Evolutionary conservation across 2,329 filamentous ascomycete genomes (phyloP).

Genomic region (Diaporthe capsici): DNA sequence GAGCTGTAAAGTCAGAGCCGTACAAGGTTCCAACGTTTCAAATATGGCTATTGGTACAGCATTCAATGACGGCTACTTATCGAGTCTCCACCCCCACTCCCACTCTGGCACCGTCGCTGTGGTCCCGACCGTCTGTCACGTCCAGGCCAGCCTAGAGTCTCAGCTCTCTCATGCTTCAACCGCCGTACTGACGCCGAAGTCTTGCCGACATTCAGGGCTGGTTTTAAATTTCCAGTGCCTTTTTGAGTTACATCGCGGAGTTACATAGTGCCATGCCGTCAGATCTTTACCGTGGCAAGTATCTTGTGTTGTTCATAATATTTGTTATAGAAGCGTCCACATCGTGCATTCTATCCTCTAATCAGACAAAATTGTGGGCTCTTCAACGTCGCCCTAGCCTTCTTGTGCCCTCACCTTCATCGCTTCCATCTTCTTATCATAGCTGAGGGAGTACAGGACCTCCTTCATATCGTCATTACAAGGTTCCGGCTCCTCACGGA

Average conservation of each 20-base stretch:
- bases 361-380: background rate
- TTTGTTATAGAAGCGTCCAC: too few relatives aligned
- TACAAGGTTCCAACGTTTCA: background rate
- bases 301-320: too few relatives aligned
- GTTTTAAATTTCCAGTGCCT: background rate
- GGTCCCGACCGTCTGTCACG: background rate
- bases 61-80: background rate
- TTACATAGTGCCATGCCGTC: too few relatives aligned
- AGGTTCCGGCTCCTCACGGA: constrained; percentile 7
- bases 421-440: constrained; percentile 7
- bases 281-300: too few relatives aligned
- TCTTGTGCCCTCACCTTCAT: constrained; percentile 3
- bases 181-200: background rate
- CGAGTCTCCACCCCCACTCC: background rate
- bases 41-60: background rate
- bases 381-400: background rate
- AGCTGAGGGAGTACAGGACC: constrained; percentile 1
- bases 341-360: too few relatives aligned
- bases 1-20: background rate
- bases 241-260: too few relatives aligned
- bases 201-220: background rate
- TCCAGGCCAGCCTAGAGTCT: background rate
- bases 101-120: background rate
- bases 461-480: constrained; percentile 16
- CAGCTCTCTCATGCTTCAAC: background rate